Conservation (phyloP, 2,329 filamentous ascomycete genomes). For the Sarocladiaceae sp. region DNA sequence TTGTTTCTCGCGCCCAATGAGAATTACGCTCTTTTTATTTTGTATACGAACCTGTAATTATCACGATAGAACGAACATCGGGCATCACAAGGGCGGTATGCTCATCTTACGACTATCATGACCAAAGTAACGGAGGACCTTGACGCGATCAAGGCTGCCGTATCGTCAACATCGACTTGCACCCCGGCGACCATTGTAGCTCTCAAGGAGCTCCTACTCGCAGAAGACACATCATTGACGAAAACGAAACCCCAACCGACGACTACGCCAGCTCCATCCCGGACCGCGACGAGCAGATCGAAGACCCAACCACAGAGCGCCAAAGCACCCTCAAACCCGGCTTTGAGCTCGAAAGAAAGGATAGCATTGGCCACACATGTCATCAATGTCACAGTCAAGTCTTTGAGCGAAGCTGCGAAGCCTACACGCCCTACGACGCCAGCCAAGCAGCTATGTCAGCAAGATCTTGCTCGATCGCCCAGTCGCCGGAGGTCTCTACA, state of each 20-base stretch:
- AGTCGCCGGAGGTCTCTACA: conserved; percentile 38
- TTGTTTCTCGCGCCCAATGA: conserved; percentile 1
- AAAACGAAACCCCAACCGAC: conserved; percentile 23
- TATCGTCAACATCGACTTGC: conserved; percentile 50
- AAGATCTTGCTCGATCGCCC: conserved; percentile 23
- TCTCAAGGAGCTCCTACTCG: conserved; percentile 42
- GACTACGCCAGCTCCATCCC: conserved; percentile 19
- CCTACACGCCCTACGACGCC: conserved; percentile 27
- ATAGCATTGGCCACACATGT: conserved; percentile 68
- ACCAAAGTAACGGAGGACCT: conserved; percentile 9
- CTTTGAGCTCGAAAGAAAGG: conserved; percentile 44
- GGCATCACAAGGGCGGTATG: not conserved
- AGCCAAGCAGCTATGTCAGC: conserved; percentile 28
- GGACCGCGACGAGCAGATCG: conserved; percentile 10
- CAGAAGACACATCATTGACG: conserved; percentile 24
- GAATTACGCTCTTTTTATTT: not conserved
- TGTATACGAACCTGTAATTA: not conserved
- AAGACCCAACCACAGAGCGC: conserved; percentile 12
- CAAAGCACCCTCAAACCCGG: conserved; percentile 21
- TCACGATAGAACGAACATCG: not conserved
- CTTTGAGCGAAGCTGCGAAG: conserved; percentile 63
- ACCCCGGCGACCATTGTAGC: conserved; percentile 43
- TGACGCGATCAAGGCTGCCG: conserved; percentile 50
- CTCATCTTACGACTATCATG: conserved; percentile 8
- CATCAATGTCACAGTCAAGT: conserved; percentile 66